phyloP scores from a whole-genome alignment of 2,329 filamentous ascomycete genomes.

The Pseudofabraea citricarpa region DNA sequence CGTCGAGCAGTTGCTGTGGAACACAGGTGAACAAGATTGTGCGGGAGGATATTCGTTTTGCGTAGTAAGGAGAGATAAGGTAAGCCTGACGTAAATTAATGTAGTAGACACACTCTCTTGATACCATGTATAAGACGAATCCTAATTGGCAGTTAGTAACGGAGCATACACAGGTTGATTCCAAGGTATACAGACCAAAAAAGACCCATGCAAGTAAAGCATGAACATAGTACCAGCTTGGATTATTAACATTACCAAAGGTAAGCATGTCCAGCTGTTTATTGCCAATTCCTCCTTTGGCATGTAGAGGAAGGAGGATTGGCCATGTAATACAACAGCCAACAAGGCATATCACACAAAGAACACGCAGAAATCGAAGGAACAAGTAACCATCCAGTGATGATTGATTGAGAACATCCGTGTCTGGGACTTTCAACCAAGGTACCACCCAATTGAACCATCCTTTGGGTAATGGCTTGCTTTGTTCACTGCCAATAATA shows the following conservation, averaged over 20 bases:
- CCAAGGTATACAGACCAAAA: too few relatives aligned
- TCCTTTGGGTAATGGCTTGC: slow-evolving; percentile 22
- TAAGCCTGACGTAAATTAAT: slow-evolving; percentile 68
- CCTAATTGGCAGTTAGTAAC: slow-evolving; percentile 18
- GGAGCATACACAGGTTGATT: too few relatives aligned
- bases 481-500: slow-evolving; percentile 24
- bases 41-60: slow-evolving; percentile 59
- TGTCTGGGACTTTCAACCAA: slow-evolving; percentile 28
- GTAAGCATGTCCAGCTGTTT: slow-evolving; percentile 54
- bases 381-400: slow-evolving; percentile 64
- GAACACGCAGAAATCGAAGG: slow-evolving; percentile 59
- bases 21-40: slow-evolving; percentile 65
- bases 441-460: slow-evolving; percentile 31
- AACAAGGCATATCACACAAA: slow-evolving; percentile 55
- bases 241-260: slow-evolving; percentile 50
- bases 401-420: slow-evolving; percentile 53
- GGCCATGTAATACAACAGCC: slow-evolving; percentile 61
- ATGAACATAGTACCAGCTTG: slow-evolving; percentile 56
- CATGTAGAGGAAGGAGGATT: slow-evolving; percentile 60
- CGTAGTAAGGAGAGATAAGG: slow-evolving; percentile 59
- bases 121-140: slow-evolving; percentile 63
- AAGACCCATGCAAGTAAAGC: slow-evolving; percentile 58
- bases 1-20: slow-evolving; percentile 53
- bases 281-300: slow-evolving; percentile 49
- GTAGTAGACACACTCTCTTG: slow-evolving; percentile 61